Conservation (phyloP, 2,329 filamentous ascomycete genomes). For the Exophiala xenobiotica region DNA sequence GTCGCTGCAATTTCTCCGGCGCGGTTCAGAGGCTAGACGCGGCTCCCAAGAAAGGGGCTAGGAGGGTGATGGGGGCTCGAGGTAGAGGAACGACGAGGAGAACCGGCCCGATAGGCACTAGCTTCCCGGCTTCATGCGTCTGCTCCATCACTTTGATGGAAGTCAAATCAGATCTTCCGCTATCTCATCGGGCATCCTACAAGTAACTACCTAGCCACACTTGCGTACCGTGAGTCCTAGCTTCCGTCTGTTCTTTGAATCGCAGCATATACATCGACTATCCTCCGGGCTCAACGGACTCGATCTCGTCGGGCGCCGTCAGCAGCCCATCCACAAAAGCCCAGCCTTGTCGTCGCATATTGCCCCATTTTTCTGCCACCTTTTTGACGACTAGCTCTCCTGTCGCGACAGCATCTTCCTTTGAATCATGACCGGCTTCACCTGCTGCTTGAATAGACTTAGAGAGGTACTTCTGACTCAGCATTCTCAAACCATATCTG, state of each 20-base stretch:
- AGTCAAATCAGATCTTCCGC: neutral
- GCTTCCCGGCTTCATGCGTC: neutral
- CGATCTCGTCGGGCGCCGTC: slow-evolving; percentile 32
- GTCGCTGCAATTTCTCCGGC: neutral
- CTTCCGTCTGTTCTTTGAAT: too few species aligned
- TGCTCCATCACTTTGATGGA: neutral
- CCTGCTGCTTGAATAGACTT: slow-evolving; percentile 75
- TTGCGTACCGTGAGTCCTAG: too few species aligned
- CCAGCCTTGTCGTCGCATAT: slow-evolving; percentile 68
- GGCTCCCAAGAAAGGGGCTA: neutral
- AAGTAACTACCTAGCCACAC: too few species aligned
- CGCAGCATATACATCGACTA: slow-evolving; percentile 7
- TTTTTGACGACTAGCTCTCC: slow-evolving; percentile 78
- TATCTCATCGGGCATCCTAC: too few species aligned
- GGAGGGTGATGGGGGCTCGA: too few species aligned
- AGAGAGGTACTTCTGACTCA: slow-evolving; percentile 69
- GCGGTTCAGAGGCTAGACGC: neutral
- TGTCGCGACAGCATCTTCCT: slow-evolving; percentile 85
- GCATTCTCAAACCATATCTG: slow-evolving; percentile 71
- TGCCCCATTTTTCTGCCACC: slow-evolving; percentile 68
- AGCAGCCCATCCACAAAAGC: slow-evolving; percentile 51
- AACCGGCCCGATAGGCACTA: neutral
- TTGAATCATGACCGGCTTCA: slow-evolving; percentile 77
- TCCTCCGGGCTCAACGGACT: neutral
- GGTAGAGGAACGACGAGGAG: too few species aligned